These are phyloP conservation scores for Crassisporium funariophilum DNA, from an alignment of 768 basidiomycete species.

Conservation along the genomic window DNA sequence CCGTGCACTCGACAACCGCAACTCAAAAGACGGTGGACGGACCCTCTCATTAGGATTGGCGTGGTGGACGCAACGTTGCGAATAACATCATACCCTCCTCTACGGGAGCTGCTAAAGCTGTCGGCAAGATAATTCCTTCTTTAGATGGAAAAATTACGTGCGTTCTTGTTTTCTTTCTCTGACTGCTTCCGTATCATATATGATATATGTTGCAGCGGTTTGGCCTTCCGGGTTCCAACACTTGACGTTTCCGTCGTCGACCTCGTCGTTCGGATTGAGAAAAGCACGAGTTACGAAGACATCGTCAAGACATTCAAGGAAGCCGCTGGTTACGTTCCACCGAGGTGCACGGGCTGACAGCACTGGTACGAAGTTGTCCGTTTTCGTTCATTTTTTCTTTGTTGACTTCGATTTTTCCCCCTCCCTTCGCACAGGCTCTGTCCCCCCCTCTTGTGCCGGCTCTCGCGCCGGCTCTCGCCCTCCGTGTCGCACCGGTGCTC, in stretches of 20 bases:
- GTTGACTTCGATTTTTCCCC: no score
- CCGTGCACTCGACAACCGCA: slow-evolving; percentile 95
- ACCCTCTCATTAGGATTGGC: slow-evolving; percentile 95
- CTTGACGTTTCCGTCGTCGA: slow-evolving; percentile 98
- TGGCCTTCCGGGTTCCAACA: slow-evolving; percentile 97
- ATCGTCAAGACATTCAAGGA: slow-evolving; percentile 87
- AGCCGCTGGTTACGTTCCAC: no score
- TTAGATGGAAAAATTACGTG: slow-evolving; percentile 98
- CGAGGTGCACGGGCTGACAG: no score
- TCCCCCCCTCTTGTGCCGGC: no score
- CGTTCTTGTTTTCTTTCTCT: slow-evolving; percentile 28
- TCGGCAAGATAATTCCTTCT: slow-evolving; percentile 95
- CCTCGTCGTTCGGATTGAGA: slow-evolving; percentile 91
- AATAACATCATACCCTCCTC: slow-evolving; percentile 99
- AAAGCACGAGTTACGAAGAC: slow-evolving; percentile 80
- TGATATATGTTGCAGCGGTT: slow-evolving; percentile 63
- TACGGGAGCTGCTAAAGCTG: slow-evolving; percentile 98
- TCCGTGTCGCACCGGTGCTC: no score
- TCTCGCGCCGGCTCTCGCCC: no score
- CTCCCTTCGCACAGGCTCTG: no score
- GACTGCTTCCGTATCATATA: no score
- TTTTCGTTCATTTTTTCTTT: no score
- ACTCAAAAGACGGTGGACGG: slow-evolving; percentile 96
- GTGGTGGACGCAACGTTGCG: slow-evolving; percentile 92
- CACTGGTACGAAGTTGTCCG: no score